Base-by-base conservation (phyloP, 306 rosid species). In the Coriaria nepalensis region DNA sequence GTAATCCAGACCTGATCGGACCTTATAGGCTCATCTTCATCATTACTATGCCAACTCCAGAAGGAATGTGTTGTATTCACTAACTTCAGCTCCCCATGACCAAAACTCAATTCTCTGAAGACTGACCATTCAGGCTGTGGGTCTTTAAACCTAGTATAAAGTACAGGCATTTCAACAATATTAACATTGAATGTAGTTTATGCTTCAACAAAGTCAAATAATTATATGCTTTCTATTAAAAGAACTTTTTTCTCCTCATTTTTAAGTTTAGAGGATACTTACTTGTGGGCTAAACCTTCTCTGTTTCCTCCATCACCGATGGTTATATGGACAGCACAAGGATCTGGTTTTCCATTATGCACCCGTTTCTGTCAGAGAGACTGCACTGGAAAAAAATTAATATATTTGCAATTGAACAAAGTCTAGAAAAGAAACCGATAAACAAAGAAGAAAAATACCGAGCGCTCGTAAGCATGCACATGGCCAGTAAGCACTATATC, bases 11-110 rank as follows among this genome's bases (percentile, higher is more conserved):
- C 55, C 49, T 87, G 73, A 73, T 87, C 96, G 12, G 96, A 83
- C 63, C 68, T 75, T 14, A 87, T 93, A 0, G 94, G 82, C 66
- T 87, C 93, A 2, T 87, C 96, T 0, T 87, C 82, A 10, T 87
- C 96, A 49, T 87, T 87, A 65, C 96, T 72, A 73, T 87, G 96
- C 94, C 96, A 87, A 68, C 81, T 80, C 98, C 96, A 87, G 40
- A 80, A 73, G 35, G 93, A 82, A 67, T 80, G 94, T 11, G 93
- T 66, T 4, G 94, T 66, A 63, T 82, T 88, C 47, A 74, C 75
- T 44, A 84, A 47, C 62, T 67, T 77, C 6, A 86, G 84, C 72
- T 86, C 94, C 5, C 96, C 96, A 0, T 86, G 96, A 46, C 96
- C 94, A 4, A 86, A 86, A 64, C 96, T 86, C 50, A 93, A 95